Base-by-base conservation (phyloP, 2,329 filamentous ascomycete genomes). In the Aspergillus ruber region DNA sequence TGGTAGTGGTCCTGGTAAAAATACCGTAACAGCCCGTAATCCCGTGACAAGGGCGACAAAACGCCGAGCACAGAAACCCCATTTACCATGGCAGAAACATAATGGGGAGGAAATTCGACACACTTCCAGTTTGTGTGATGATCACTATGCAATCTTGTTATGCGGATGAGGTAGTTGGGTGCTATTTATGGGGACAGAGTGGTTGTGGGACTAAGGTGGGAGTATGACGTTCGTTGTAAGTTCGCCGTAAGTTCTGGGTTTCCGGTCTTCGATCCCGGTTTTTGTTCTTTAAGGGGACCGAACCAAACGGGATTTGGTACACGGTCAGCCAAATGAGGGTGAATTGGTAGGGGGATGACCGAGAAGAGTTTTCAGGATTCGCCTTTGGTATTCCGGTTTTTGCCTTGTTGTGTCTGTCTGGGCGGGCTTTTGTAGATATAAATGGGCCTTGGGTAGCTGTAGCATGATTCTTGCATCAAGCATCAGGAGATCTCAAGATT, bases 51-150 rank as follows among this genome's bases (percentile, higher is more conserved):
- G 4, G 6, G 17, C 36, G 36, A 39, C 18, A 12, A 18, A 18
- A 39, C 36, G 36, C 36, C 36, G 36, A 39, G 17, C 5, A 20
- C 17, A 12, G 9, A 13, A 6, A 3, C 3, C 5, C n/a, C 2
- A 9, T 15, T n/a, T 9, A 15, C 1, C 2, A 23, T n/a, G 10
- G 40, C 47, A 42, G 13, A 50, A 45, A 21, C 54, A 58, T 60
- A 67, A 64, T 66, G 63, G 64, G 60, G 56, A 64, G 55, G 10
- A 39, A 20, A 36, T 54, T 49, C 4, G 20, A 46, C 6, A 40
- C 50, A 54, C 45, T 66, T 66, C 45, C 57, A 61, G 54, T 64
- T 65, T 43, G 25, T 36, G 4, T 17, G 33, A 15, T 6, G n/a
- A 36, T 9, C 33, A 18, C n/a, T 12, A 29, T 29, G 10, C 25